phyloP scores from a whole-genome alignment of 495 filamentous ascomycete species.

The Evernia prunastri region DNA sequence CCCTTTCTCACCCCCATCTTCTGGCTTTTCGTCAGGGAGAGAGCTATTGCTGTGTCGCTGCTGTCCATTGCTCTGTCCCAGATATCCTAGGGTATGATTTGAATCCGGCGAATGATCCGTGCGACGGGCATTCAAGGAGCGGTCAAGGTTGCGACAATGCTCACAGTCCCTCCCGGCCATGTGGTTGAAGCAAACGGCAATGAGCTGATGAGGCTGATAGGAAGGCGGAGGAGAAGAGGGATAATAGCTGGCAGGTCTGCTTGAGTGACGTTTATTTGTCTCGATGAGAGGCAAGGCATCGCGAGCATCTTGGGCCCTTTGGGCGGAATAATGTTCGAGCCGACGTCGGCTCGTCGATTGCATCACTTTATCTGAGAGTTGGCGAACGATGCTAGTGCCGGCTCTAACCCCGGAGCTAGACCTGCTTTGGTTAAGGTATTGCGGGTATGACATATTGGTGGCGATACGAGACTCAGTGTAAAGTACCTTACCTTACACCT shows the following conservation, averaged over 20 bases:
- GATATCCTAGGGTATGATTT: conserved; percentile 10
- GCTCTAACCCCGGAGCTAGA: not conserved
- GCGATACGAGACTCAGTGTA: not conserved
- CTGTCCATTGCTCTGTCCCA: not conserved
- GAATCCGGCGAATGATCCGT: not conserved
- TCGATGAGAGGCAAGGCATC: conserved; percentile 15
- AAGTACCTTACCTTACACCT: not conserved
- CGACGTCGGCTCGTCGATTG: not conserved
- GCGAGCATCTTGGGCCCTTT: conserved; percentile 13
- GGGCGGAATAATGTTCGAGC: conserved; percentile 6
- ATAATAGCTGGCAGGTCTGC: conserved; percentile 5
- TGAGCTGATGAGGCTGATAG: conserved; percentile 14
- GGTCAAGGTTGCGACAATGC: conserved; percentile 16
- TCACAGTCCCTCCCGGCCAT: conserved; percentile 13
- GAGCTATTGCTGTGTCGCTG: conserved; percentile 1
- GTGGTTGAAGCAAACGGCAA: conserved; percentile 19
- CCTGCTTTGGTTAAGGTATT: not conserved
- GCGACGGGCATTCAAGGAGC: not conserved
- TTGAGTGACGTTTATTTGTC: not conserved
- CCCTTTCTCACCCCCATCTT: conserved; percentile 25
- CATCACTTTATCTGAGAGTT: not conserved
- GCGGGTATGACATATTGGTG: not conserved
- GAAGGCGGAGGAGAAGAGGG: not conserved
- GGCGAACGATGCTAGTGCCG: not conserved
- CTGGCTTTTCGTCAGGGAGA: conserved; percentile 1